These are phyloP conservation scores for Diutina sp. DNA, from an alignment of 1,139 yeast species.

Conservation along the genomic window DNA sequence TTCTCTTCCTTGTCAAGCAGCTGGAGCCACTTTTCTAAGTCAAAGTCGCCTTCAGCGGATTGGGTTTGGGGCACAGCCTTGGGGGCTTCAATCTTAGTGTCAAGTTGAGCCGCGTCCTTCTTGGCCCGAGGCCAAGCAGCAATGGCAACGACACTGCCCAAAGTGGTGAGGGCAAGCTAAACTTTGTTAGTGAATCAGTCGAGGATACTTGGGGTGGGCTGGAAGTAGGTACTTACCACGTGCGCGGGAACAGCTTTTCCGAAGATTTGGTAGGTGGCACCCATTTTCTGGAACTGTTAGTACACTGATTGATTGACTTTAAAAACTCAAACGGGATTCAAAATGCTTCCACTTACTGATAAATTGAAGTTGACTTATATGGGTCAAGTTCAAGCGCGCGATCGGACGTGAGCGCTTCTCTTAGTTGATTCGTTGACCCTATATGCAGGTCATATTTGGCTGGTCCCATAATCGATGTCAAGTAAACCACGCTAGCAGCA, in stretches of 20 bases:
- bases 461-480: no score
- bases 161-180: conserved; percentile 32
- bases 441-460: neutral
- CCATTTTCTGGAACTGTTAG: conserved; percentile 23
- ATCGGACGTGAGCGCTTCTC: neutral
- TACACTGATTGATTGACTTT: neutral
- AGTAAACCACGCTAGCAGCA: no score
- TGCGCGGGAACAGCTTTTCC: conserved; percentile 58
- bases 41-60: conserved; percentile 39
- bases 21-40: conserved; percentile 45
- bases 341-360: neutral
- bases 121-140: conserved; percentile 28
- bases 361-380: neutral
- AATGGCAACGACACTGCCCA: conserved; percentile 32
- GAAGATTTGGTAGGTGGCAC: conserved; percentile 46
- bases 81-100: neutral
- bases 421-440: neutral
- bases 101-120: conserved; percentile 7
- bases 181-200: conserved; percentile 4
- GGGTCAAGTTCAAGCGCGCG: neutral
- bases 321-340: no score
- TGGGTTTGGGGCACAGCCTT: neutral
- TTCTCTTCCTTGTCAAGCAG: neutral
- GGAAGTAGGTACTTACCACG: conserved; percentile 28
- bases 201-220: neutral